Conservation (phyloP, 2,329 filamentous ascomycete species). For the Xylariaceae sp. region DNA sequence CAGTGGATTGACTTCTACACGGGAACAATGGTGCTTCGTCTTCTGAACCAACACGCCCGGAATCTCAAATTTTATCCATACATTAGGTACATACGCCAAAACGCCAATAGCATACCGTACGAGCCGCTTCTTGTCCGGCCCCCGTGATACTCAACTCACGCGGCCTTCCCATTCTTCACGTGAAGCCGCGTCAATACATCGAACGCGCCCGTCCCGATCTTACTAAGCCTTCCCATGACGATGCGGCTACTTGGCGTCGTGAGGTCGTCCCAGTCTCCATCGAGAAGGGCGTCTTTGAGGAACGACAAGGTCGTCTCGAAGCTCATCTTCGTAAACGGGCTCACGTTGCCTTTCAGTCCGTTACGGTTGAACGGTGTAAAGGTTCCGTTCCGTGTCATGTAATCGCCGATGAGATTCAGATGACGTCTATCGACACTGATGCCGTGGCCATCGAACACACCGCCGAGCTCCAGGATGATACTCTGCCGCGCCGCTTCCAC, state of each 20-base stretch:
- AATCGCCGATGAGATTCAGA: conserved; percentile 91
- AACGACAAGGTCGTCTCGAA: conserved; percentile 97
- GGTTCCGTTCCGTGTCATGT: conserved; percentile 90
- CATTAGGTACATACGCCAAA: neutral
- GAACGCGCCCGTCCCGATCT: conserved; percentile 85
- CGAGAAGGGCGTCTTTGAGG: conserved; percentile 84
- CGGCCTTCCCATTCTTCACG: conserved; percentile 44
- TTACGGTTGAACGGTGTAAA: conserved; percentile 92
- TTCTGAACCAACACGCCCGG: neutral
- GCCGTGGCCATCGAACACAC: conserved; percentile 84
- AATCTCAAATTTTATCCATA: neutral
- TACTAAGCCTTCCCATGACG: conserved; percentile 78
- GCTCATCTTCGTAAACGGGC: conserved; percentile 97
- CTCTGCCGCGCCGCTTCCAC: conserved; percentile 86
- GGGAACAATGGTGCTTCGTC: neutral
- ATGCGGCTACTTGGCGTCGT: conserved; percentile 81
- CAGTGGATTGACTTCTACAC: conserved; percentile 4
- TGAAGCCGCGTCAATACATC: conserved; percentile 70
- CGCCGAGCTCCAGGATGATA: conserved; percentile 80
- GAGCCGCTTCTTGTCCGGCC: neutral
- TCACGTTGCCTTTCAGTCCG: conserved; percentile 78
- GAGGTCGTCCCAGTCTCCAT: conserved; percentile 86
- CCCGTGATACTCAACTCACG: conserved; percentile 16
- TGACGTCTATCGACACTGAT: conserved; percentile 91
- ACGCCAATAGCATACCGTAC: conserved; percentile 13